A percentile compares a stretch with the other conserved stretches of the same genome.
Evolutionary conservation across 1,139 yeast genomes (phyloP).

Genomic region (Debaryomyces robertsiae): DNA sequence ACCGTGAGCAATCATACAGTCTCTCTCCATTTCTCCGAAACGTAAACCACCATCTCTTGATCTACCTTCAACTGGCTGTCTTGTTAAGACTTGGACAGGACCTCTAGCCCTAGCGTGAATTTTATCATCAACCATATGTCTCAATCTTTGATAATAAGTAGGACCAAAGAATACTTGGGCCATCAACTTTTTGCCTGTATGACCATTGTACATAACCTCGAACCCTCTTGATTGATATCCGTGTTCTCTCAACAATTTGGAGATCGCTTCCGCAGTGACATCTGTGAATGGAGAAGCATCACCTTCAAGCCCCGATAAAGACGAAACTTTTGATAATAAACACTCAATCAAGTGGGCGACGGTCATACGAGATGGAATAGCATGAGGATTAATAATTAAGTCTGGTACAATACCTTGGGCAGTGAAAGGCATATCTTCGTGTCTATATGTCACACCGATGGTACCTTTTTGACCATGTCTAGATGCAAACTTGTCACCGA

Average conservation of each 20-base stretch:
- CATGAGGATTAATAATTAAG: slow-evolving; percentile 96
- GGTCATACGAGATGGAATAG: slow-evolving; percentile 99
- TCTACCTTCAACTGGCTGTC: slow-evolving; percentile 99
- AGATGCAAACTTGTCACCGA: slow-evolving; percentile 98
- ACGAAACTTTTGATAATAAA: slow-evolving; percentile 90
- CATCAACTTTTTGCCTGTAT: slow-evolving; percentile 95
- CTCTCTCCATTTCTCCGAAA: slow-evolving; percentile 99
- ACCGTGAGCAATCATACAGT: slow-evolving; percentile 99
- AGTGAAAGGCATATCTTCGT: slow-evolving; percentile 99
- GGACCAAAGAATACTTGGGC: slow-evolving; percentile 99
- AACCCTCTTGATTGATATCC: slow-evolving; percentile 98
- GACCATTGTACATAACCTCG: slow-evolving; percentile 98
- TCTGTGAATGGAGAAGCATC: slow-evolving; percentile 99
- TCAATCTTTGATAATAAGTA: slow-evolving; percentile 94
- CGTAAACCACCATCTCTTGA: slow-evolving; percentile 99
- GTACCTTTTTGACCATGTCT: slow-evolving; percentile 99
- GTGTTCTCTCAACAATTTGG: slow-evolving; percentile 86
- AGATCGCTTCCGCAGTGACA: slow-evolving; percentile 95
- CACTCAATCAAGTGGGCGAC: slow-evolving; percentile 99
- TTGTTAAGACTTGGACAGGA: slow-evolving; percentile 95
- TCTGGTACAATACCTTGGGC: slow-evolving; percentile 97
- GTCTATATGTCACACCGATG: slow-evolving; percentile 97
- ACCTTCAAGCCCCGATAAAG: slow-evolving; percentile 95
- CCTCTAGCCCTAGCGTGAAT: slow-evolving; percentile 99
- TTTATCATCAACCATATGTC: slow-evolving; percentile 99